Base-by-base conservation (phyloP, 1,284 basidiomycete genomes). In the Ceratobasidium sp. region DNA sequence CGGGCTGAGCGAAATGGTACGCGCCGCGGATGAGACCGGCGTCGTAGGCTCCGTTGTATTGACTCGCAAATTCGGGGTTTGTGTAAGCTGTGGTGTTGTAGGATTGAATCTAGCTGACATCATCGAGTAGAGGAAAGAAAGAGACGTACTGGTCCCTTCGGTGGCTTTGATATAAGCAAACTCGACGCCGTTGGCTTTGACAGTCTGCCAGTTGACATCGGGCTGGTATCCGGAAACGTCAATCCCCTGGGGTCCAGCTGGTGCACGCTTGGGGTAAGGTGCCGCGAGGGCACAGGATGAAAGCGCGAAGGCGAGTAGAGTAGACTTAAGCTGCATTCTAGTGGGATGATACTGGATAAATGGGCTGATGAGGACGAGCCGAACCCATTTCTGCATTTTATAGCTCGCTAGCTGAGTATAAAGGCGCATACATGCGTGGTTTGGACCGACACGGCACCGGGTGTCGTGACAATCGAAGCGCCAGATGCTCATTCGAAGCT, bases 161-260 rank as follows among this genome's bases (percentile, higher is more conserved):
- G 91, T 93, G 15, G 91, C 91, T 82, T 93, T 93, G 87, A 93
- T 92, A 82, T 87, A 92, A 10, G 86, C 90, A 80, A 92, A 93
- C 17, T 85, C 78, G 59, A 91, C 83, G 2, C 91, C 91, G 78
- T 90, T 90, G 20, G 87, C 83, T 74, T 86, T 87, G 78, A 90
- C 89, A 3, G 86, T 84, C 44, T 83, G 84, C 89, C 90, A 91
- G 83, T 91, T 85, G n/a, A 92, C 84, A 78, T 81, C 82, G 38
- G 86, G 81, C 79, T 92, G 91, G 79, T 86, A 89, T 81, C 83
- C 80, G 26, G 90, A 91, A 73, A 93, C 87, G 81, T 92, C 83
- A 50, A 68, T 56, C 17, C 66, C 66, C 12, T 68, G 48, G n/a
- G 66, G 66, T 12, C 66, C 66, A 40, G 50, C 33, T 13, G 46